Percentiles rank a stretch among this genome's conserved stretches.
Conservation (phyloP, 768 basidiomycete genomes). For the Ramaria sp. region DNA sequence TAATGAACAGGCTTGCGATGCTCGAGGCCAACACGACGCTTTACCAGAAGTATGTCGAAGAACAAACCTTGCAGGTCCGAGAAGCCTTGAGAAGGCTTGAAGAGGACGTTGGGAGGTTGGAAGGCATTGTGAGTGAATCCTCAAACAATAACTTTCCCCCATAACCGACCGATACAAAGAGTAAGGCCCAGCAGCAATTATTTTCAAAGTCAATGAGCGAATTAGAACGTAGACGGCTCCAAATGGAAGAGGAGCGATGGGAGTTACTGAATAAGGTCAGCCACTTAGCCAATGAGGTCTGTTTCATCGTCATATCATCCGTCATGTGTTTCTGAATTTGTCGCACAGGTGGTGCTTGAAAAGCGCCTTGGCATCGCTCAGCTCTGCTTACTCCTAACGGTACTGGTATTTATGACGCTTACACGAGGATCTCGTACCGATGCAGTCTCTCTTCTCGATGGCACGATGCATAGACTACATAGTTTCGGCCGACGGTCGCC, state of each 20-base stretch:
- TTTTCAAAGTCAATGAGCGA: constrained; percentile 55
- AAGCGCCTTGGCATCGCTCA: constrained; percentile 86
- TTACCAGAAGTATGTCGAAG: constrained; percentile 77
- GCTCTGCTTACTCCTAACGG: constrained; percentile 68
- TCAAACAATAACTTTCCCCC: not conserved
- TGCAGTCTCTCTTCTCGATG: constrained; percentile 6
- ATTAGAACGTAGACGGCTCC: constrained; percentile 54
- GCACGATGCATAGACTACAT: not conserved
- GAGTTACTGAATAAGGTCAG: constrained; percentile 63
- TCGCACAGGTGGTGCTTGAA: constrained; percentile 63
- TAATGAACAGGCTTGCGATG: constrained; percentile 82
- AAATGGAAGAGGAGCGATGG: constrained; percentile 59
- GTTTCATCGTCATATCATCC: constrained; percentile 8
- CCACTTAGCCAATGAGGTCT: constrained; percentile 71
- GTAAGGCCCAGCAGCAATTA: constrained; percentile 57
- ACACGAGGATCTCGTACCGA: constrained; percentile 53
- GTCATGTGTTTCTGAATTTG: not conserved
- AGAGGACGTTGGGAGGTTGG: constrained; percentile 68
- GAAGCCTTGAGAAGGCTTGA: constrained; percentile 64
- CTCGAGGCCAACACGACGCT: constrained; percentile 85
- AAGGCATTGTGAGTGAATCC: constrained; percentile 51
- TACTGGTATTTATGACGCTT: constrained; percentile 78
- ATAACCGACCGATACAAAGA: constrained; percentile 26
- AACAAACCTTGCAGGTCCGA: constrained; percentile 69
- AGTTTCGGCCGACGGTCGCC: not conserved